Conservation (phyloP, 140 eudicot species). For the Flaveria floridana region DNA sequence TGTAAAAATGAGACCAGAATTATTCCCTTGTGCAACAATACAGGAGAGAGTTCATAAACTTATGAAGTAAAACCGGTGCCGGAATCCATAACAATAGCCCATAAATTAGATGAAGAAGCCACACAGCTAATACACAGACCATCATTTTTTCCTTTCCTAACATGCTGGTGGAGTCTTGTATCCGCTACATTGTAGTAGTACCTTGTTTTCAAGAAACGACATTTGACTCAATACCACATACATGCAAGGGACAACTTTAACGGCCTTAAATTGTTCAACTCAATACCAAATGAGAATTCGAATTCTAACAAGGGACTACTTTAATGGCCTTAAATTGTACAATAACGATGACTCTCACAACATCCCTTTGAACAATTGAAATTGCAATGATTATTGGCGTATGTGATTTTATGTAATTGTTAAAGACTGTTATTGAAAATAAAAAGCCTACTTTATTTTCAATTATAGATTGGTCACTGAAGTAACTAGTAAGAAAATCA, state of each 20-base stretch:
- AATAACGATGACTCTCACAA: not conserved
- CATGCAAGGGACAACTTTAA: too few relatives aligned
- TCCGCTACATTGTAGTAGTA: slow-evolving; percentile 59
- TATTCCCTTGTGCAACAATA: slow-evolving; percentile 57
- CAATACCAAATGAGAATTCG: not conserved
- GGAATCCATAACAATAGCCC: slow-evolving; percentile 71
- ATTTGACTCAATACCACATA: not conserved
- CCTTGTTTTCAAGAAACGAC: slow-evolving; percentile 18
- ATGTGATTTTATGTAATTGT: too few relatives aligned
- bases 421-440: too few relatives aligned
- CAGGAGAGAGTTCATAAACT: slow-evolving; percentile 56
- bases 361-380: too few relatives aligned
- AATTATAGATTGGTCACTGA: too few relatives aligned
- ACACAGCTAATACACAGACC: slow-evolving; percentile 54
- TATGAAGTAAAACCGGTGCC: slow-evolving; percentile 58
- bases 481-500: too few relatives aligned
- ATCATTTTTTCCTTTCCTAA: slow-evolving; percentile 53
- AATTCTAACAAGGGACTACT: not conserved
- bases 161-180: slow-evolving; percentile 56
- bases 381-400: too few relatives aligned
- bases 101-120: slow-evolving; percentile 47
- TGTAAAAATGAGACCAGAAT: not conserved
- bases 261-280: not conserved
- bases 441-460: too few relatives aligned
- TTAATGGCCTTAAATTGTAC: not conserved